Percentiles rank a stretch among this genome's conserved stretches.
phyloP scores from a whole-genome alignment of 768 basidiomycete genomes.

The Phlegmacium glaucopus region DNA sequence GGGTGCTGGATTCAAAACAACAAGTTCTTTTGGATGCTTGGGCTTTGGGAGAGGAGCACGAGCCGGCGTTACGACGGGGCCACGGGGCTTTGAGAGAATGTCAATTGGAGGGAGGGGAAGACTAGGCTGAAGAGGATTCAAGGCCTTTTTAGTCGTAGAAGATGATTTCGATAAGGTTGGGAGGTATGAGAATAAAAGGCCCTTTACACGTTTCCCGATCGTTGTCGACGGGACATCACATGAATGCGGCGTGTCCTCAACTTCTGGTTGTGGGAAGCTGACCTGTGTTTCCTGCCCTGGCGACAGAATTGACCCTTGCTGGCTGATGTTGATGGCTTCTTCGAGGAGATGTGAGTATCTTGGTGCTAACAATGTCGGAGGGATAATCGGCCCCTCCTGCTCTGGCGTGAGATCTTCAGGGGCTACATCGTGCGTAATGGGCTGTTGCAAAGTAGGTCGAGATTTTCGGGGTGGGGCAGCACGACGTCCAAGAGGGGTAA shows the following conservation, averaged over 20 bases:
- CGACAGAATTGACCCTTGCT: slow-evolving; percentile 7
- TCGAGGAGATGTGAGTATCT: slow-evolving; percentile 57
- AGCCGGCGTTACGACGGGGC: slow-evolving; percentile 57
- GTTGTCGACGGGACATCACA: slow-evolving; percentile 15
- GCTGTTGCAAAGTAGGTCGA: slow-evolving; percentile 21
- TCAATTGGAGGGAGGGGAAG: slow-evolving; percentile 57
- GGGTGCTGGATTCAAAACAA: slow-evolving; percentile 56
- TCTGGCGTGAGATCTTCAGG: slow-evolving; percentile 29
- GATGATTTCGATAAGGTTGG: slow-evolving; percentile 44
- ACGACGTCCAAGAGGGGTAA: slow-evolving; percentile 43
- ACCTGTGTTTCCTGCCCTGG: background rate
- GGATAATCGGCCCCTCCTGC: slow-evolving; percentile 25
- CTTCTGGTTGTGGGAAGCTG: background rate
- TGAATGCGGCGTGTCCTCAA: background rate
- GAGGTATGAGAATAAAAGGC: slow-evolving; percentile 60
- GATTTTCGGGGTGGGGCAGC: slow-evolving; percentile 17
- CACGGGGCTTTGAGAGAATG: slow-evolving; percentile 44
- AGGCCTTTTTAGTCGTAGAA: slow-evolving; percentile 15
- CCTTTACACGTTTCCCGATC: slow-evolving; percentile 50
- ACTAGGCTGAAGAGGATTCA: slow-evolving; percentile 30
- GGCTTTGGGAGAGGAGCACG: slow-evolving; percentile 43
- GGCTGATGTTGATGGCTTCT: slow-evolving; percentile 44
- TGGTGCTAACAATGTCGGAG: slow-evolving; percentile 45
- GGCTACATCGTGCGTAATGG: slow-evolving; percentile 23
- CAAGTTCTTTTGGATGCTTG: slow-evolving; percentile 61